These are phyloP conservation scores for Schwanniomyces vanrijiae DNA, from an alignment of 805 yeast genomes.

Conservation along the genomic window DNA sequence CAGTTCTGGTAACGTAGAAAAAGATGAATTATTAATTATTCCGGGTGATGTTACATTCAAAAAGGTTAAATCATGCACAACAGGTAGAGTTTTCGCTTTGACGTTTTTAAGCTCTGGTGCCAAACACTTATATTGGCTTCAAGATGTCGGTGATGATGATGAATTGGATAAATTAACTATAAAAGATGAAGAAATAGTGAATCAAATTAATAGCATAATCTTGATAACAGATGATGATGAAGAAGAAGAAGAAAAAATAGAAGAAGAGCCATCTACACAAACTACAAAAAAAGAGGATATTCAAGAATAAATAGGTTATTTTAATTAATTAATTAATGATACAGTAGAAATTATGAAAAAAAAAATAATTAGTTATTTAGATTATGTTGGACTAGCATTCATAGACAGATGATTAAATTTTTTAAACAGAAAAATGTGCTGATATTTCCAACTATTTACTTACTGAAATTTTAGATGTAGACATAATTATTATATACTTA, in stretches of 20 bases:
- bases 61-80: constrained; percentile 63
- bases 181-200: constrained; percentile 53
- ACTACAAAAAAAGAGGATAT: constrained; percentile 12
- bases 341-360: constrained; percentile 4
- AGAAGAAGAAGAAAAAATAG: constrained; percentile 17
- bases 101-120: constrained; percentile 65
- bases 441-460: constrained; percentile 29
- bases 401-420: background rate
- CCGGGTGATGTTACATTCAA: constrained; percentile 86
- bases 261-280: constrained; percentile 1
- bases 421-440: background rate
- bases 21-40: constrained; percentile 67
- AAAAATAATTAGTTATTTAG: background rate
- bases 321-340: constrained; percentile 4
- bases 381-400: constrained; percentile 1
- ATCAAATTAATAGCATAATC: constrained; percentile 49
- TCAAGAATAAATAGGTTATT: constrained; percentile 15
- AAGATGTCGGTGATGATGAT: constrained; percentile 67
- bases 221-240: constrained; percentile 34
- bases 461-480: constrained; percentile 33
- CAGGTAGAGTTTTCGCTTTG: constrained; percentile 77
- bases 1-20: constrained; percentile 40
- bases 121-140: constrained; percentile 69
- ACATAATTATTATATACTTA: constrained; percentile 32
- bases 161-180: constrained; percentile 55